Conservation (phyloP, 495 filamentous ascomycete species). For the Trichocladium uniseriatum region DNA sequence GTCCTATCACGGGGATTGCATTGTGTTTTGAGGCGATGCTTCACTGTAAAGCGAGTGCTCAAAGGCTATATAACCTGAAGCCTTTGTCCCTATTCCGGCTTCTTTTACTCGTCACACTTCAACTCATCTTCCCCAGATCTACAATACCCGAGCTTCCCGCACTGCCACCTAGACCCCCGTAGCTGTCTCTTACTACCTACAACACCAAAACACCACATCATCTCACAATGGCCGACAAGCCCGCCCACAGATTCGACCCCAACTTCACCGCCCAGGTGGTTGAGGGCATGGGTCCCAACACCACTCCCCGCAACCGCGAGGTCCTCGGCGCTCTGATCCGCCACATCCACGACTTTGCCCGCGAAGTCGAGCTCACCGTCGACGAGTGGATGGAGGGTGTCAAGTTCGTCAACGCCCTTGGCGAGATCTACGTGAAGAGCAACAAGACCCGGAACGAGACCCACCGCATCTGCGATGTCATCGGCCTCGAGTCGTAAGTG, state of each 20-base stretch:
- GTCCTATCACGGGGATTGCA: constrained; percentile 21
- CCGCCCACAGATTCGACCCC: constrained; percentile 52
- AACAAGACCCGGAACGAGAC: constrained; percentile 63
- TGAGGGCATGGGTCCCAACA: constrained; percentile 67
- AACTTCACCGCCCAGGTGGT: constrained; percentile 68
- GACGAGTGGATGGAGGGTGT: constrained; percentile 77
- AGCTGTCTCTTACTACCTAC: too few species aligned
- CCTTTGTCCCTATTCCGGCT: constrained; percentile 2
- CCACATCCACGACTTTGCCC: constrained; percentile 76
- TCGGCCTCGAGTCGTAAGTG: constrained; percentile 71
- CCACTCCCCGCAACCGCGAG: constrained; percentile 54
- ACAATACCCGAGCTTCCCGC: too few species aligned
- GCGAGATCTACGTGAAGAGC: constrained; percentile 42
- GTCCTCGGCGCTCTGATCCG: constrained; percentile 58
- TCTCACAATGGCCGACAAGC: constrained; percentile 18
- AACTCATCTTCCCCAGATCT: background rate
- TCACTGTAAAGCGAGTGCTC: background rate
- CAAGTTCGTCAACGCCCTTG: constrained; percentile 47
- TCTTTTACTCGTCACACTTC: background rate
- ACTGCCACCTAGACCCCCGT: too few species aligned
- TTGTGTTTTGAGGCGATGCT: constrained; percentile 8
- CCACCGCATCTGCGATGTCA: constrained; percentile 68
- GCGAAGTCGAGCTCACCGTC: constrained; percentile 69
- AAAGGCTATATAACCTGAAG: constrained; percentile 10
- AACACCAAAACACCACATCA: constrained; percentile 5